phyloP scores from a whole-genome alignment of 2,329 filamentous ascomycete genomes.

The Neonectria hederae region DNA sequence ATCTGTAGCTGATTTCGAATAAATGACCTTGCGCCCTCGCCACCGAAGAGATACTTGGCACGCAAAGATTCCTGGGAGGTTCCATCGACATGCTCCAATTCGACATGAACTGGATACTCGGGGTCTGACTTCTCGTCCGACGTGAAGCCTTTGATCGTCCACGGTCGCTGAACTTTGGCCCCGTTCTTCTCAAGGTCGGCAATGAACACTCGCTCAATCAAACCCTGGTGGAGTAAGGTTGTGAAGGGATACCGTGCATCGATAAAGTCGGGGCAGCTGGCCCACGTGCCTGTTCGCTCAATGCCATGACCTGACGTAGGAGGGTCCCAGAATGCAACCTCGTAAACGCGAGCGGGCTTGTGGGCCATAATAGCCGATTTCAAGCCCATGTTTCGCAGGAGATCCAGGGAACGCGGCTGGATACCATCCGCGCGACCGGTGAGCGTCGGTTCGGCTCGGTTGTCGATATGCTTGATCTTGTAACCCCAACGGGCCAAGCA shows the following conservation, averaged over 20 bases:
- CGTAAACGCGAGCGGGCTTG: constrained; percentile 85
- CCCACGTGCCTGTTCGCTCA: constrained; percentile 77
- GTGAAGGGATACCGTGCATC: constrained; percentile 77
- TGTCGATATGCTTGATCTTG: constrained; percentile 94
- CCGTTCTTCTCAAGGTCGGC: constrained; percentile 71
- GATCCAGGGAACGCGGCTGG: constrained; percentile 86
- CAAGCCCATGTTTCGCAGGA: constrained; percentile 88
- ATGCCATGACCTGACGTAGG: constrained; percentile 65
- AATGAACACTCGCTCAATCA: constrained; percentile 77
- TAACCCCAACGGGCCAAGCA: constrained; percentile 93
- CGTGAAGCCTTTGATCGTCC: constrained; percentile 69
- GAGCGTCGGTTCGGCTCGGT: constrained; percentile 82
- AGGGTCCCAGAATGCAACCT: constrained; percentile 79
- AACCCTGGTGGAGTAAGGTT: constrained; percentile 75
- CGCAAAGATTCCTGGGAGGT: constrained; percentile 72
- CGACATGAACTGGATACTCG: constrained; percentile 83
- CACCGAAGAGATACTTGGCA: constrained; percentile 76
- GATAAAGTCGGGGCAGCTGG: constrained; percentile 87
- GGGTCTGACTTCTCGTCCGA: constrained; percentile 64
- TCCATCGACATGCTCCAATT: constrained; percentile 80
- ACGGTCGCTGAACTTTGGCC: constrained; percentile 69
- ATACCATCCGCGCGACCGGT: constrained; percentile 93
- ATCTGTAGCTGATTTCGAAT: constrained; percentile 74
- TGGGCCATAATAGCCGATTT: constrained; percentile 89
- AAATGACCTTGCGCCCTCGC: constrained; percentile 75